phyloP scores from a whole-genome alignment of 2,329 filamentous ascomycete species.

The Graphilbum sp. region DNA sequence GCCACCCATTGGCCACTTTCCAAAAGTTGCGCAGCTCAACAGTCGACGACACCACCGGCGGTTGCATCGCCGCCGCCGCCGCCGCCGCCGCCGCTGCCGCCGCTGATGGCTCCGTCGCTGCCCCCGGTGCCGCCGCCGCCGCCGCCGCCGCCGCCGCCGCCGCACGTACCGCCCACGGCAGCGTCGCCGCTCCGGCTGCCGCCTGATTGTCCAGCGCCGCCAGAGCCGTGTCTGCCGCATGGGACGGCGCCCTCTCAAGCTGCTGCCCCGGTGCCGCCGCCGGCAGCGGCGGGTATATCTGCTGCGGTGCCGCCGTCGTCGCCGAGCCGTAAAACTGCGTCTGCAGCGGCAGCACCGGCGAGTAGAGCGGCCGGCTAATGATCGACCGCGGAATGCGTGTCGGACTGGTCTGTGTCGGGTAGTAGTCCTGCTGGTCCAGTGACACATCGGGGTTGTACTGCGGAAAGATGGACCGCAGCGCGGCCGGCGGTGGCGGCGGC shows the following conservation, averaged over 20 bases:
- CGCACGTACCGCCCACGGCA: background rate
- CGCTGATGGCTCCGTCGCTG: background rate
- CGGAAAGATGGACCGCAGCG: slow-evolving; percentile 59
- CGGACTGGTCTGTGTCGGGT: slow-evolving; percentile 47
- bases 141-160: background rate
- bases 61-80: slow-evolving; percentile 25
- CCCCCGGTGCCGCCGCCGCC: slow-evolving; percentile 1
- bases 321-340: background rate
- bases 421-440: slow-evolving; percentile 53
- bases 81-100: slow-evolving; percentile 1
- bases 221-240: too few species aligned
- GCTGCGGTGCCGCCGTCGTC: background rate
- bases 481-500: slow-evolving; percentile 12
- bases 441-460: slow-evolving; percentile 53
- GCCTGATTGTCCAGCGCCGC: too few species aligned
- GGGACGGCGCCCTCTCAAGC: too few species aligned
- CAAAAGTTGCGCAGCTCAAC: slow-evolving; percentile 49
- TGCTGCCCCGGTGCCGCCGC: background rate
- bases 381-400: slow-evolving; percentile 45
- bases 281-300: background rate
- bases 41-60: slow-evolving; percentile 35
- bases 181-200: background rate
- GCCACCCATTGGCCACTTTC: slow-evolving; percentile 56
- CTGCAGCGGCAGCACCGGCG: slow-evolving; percentile 15
- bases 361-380: slow-evolving; percentile 50